Base-by-base conservation (phyloP, 2,329 filamentous ascomycete species). In the Paramyrothecium roridum region DNA sequence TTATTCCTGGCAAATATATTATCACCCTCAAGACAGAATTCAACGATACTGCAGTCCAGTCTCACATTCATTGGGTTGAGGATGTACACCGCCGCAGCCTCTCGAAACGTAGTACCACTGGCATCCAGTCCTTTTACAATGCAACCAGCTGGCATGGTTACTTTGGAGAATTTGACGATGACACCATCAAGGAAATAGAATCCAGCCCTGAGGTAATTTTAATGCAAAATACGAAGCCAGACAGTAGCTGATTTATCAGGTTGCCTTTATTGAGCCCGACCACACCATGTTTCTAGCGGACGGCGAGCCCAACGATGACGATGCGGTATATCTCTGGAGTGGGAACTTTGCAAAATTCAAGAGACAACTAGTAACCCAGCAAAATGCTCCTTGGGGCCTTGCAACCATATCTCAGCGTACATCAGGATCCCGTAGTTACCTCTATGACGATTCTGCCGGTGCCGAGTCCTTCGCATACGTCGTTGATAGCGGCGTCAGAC, bases 401-500 rank as follows among this genome's bases (percentile, higher is more conserved):
- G 67, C 63, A 20, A 57, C 69, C 13, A 61, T 73, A 55, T 73
- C 70, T 13, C 67, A 67, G 58, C 64, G 67, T 30, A 22, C 52
- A 1, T 53, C 53, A 1, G 68, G 65, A 40, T 63, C 54, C 22
- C 63, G 57, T 17, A 64, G 58, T 52, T 85, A 84, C 65, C 66
- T 77, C 50, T 84, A 81, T 58, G 80, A 84, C 64, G 70, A 70
- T 54, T 70, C 70, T 19, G 78, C 78, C 47, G 64, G 65, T 12
- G 49, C 52, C 48, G 78, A 76, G 40, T 81, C 81, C 61, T 86
- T 80, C 33, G 80, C 78, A 48, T 88, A 83, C 67, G 70, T 88
- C 21, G 78, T 88, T 49, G 85, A 88, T 68, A 87, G 83, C 4
- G 85, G 85, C 61, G 81, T 88, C 60, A 72, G 71, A 49, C 70